A percentile compares a stretch with the other conserved stretches of the same genome.
Conservation (phyloP, 192 early-diverging fungal species). For the Coemansia sp. region DNA sequence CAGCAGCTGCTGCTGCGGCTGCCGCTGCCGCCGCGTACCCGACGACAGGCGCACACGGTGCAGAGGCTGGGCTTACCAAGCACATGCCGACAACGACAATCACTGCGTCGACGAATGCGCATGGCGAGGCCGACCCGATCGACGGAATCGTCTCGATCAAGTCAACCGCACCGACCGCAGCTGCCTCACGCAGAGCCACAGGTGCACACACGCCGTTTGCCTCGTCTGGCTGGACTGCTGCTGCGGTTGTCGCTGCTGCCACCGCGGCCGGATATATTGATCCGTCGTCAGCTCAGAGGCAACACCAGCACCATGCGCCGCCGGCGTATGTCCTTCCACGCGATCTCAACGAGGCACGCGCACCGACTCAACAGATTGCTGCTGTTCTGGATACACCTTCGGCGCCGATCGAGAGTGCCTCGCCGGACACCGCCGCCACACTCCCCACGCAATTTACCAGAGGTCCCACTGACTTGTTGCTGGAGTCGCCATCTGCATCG, state of each 20-base stretch:
- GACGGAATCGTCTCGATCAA: slow-evolving; percentile 55
- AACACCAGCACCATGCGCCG: not conserved
- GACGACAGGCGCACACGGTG: not conserved
- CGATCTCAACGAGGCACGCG: slow-evolving; percentile 23
- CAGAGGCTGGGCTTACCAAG: slow-evolving; percentile 12
- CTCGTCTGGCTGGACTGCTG: slow-evolving; percentile 29
- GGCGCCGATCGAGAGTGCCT: not conserved
- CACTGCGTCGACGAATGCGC: slow-evolving; percentile 51
- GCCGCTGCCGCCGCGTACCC: slow-evolving; percentile 46
- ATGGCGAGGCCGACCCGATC: slow-evolving; percentile 53
- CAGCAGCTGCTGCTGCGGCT: slow-evolving; percentile 29
- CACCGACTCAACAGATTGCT: not conserved
- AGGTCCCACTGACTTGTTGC: too few relatives aligned
- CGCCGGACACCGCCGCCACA: not conserved
- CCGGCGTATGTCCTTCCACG: slow-evolving; percentile 38
- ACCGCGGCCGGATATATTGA: slow-evolving; percentile 39
- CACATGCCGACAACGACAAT: slow-evolving; percentile 35
- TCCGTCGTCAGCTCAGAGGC: slow-evolving; percentile 6
- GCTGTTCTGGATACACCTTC: not conserved
- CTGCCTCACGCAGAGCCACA: slow-evolving; percentile 31
- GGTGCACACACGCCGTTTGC: slow-evolving; percentile 45
- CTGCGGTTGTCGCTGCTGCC: slow-evolving; percentile 33
- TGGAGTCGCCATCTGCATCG: slow-evolving; percentile 5
- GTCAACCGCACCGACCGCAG: slow-evolving; percentile 15
- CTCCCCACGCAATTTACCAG: not conserved